Conservation (phyloP, 2,329 filamentous ascomycete genomes). For the Venturia effusa region DNA sequence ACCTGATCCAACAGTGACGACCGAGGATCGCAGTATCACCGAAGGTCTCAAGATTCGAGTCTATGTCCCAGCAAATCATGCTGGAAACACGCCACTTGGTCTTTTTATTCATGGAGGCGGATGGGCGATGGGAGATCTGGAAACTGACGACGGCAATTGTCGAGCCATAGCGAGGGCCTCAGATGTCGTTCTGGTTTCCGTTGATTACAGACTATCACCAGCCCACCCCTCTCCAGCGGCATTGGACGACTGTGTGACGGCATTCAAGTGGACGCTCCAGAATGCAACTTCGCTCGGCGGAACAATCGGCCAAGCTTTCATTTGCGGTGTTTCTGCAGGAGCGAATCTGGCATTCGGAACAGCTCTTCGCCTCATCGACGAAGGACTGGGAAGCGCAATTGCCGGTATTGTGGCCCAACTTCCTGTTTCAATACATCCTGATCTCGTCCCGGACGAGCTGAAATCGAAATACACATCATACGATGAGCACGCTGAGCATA, state of each 20-base stretch:
- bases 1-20: conserved; percentile 22
- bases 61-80: conserved; percentile 24
- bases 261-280: conserved; percentile 22
- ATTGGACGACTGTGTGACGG: conserved; percentile 26
- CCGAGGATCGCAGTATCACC: conserved; percentile 20
- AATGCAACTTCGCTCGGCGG: conserved; percentile 20
- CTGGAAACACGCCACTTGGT: conserved; percentile 22
- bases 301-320: conserved; percentile 21
- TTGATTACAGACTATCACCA: conserved; percentile 26
- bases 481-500: conserved; percentile 26
- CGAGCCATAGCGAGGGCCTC: conserved; percentile 19
- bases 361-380: conserved; percentile 28
- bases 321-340: conserved; percentile 29
- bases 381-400: conserved; percentile 22
- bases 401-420: conserved; percentile 29
- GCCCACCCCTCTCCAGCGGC: conserved; percentile 23
- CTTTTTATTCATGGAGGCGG: conserved; percentile 28
- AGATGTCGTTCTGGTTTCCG: conserved; percentile 23
- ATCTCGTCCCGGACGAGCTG: conserved; percentile 26
- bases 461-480: conserved; percentile 25
- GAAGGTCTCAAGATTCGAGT: conserved; percentile 22
- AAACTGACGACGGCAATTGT: conserved; percentile 22
- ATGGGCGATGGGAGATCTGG: conserved; percentile 27
- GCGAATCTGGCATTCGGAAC: conserved; percentile 26
- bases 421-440: conserved; percentile 27